Evolutionary conservation across 2,329 filamentous ascomycete genomes (phyloP).

Genomic region (Fusarium sarcochroum): DNA sequence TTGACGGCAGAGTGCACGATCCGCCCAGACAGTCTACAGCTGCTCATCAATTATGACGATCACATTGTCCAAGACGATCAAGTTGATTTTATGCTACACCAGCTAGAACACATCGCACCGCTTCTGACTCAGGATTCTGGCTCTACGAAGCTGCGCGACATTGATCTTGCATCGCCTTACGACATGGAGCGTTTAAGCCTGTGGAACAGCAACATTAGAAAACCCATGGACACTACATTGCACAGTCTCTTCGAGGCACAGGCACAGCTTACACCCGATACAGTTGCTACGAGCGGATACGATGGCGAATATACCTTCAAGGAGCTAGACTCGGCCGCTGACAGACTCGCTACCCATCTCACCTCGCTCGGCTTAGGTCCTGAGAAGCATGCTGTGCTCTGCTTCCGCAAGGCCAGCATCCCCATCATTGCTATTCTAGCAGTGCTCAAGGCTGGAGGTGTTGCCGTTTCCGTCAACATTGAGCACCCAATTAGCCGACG

Average conservation of each 20-base stretch:
- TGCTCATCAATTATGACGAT: background rate
- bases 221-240: background rate
- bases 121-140: background rate
- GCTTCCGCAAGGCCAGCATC: conserved; percentile 1
- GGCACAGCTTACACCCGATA: background rate
- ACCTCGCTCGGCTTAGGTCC: background rate
- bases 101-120: background rate
- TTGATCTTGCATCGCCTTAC: background rate
- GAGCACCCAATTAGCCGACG: background rate
- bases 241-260: background rate
- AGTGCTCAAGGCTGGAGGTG: background rate
- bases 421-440: background rate
- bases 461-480: background rate
- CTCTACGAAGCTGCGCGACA: background rate
- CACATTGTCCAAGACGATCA: background rate
- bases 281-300: background rate
- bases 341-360: background rate
- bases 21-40: background rate
- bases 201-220: background rate
- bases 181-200: background rate
- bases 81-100: background rate
- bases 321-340: background rate
- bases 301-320: background rate
- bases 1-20: background rate
- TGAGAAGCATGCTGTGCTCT: background rate